Conservation (phyloP, 208 protist genomes). For the Trypanosoma conorhini region DNA sequence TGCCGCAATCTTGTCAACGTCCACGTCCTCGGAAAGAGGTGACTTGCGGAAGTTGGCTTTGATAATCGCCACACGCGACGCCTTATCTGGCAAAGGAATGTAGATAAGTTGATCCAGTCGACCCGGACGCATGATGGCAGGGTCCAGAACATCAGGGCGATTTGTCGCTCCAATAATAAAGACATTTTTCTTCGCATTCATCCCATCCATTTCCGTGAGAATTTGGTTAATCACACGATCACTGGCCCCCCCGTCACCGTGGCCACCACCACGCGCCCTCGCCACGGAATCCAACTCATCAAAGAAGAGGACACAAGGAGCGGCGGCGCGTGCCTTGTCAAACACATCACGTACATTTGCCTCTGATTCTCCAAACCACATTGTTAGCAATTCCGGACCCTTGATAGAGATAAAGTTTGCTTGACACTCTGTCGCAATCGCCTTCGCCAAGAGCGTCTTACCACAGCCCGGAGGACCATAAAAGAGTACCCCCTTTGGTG, state of each 20-base stretch:
- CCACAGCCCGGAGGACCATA: slow-evolving; percentile 99
- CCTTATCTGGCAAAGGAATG: slow-evolving; percentile 99
- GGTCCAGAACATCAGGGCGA: slow-evolving; percentile 99
- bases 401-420: slow-evolving; percentile 99
- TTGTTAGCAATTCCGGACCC: slow-evolving; percentile 99
- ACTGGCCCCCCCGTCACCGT: slow-evolving; percentile 98
- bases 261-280: slow-evolving; percentile 93
- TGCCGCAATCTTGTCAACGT: slow-evolving; percentile 96
- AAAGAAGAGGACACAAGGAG: slow-evolving; percentile 99
- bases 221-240: slow-evolving; percentile 99
- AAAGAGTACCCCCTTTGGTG: slow-evolving; percentile 98
- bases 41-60: slow-evolving; percentile 98
- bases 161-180: slow-evolving; percentile 99
- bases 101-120: slow-evolving; percentile 98
- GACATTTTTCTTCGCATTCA: slow-evolving; percentile 99
- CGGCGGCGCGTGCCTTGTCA: slow-evolving; percentile 99
- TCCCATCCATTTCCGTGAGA: slow-evolving; percentile 99
- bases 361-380: slow-evolving; percentile 99
- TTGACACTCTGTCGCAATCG: slow-evolving; percentile 99
- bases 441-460: slow-evolving; percentile 98
- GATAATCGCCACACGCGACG: slow-evolving; percentile 96
- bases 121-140: slow-evolving; percentile 99
- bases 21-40: slow-evolving; percentile 96
- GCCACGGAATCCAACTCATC: slow-evolving; percentile 99
- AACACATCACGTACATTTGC: slow-evolving; percentile 99